Evolutionary conservation across 116 monocot genomes (phyloP).

Genomic region (Dioscorea cayenensis): DNA sequence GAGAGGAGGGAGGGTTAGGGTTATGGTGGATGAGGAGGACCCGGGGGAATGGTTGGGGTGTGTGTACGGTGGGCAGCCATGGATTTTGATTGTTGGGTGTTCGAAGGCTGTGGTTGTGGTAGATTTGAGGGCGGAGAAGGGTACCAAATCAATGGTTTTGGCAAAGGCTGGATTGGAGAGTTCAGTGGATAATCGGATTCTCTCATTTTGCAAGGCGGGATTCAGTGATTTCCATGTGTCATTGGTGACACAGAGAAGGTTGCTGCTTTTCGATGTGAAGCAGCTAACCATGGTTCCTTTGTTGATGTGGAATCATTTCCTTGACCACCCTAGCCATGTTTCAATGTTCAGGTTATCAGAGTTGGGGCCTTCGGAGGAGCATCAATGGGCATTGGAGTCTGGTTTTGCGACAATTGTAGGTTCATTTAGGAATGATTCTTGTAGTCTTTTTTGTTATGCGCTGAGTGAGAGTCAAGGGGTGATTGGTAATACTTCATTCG

Average conservation of each 20-base stretch:
- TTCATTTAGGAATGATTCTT: constrained; percentile 56
- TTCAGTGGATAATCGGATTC: constrained; percentile 25
- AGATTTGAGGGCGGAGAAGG: constrained; percentile 48
- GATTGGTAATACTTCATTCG: constrained; percentile 15
- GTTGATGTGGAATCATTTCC: constrained; percentile 69
- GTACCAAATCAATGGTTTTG: constrained; percentile 22
- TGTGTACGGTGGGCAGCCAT: constrained; percentile 64
- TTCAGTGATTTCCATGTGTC: constrained; percentile 53
- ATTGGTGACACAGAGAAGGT: constrained; percentile 34
- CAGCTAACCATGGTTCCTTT: constrained; percentile 51
- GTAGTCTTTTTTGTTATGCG: constrained; percentile 68
- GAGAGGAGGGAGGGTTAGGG: constrained; percentile 28
- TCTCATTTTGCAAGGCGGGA: constrained; percentile 48
- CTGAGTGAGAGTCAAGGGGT: constrained; percentile 14
- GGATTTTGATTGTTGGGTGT: constrained; percentile 58
- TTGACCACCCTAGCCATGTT: constrained; percentile 43
- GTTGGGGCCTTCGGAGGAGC: constrained; percentile 38
- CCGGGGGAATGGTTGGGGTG: constrained; percentile 52
- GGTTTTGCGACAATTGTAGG: constrained; percentile 72
- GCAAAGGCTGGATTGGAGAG: constrained; percentile 23
- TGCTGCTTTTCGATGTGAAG: constrained; percentile 66
- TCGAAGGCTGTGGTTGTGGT: constrained; percentile 36
- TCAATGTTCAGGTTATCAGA: constrained; percentile 62
- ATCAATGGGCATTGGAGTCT: constrained; percentile 29
- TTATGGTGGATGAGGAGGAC: constrained; percentile 16